Evolutionary conservation across 768 basidiomycete species (phyloP).

Genomic region (Kwoniella pini): DNA sequence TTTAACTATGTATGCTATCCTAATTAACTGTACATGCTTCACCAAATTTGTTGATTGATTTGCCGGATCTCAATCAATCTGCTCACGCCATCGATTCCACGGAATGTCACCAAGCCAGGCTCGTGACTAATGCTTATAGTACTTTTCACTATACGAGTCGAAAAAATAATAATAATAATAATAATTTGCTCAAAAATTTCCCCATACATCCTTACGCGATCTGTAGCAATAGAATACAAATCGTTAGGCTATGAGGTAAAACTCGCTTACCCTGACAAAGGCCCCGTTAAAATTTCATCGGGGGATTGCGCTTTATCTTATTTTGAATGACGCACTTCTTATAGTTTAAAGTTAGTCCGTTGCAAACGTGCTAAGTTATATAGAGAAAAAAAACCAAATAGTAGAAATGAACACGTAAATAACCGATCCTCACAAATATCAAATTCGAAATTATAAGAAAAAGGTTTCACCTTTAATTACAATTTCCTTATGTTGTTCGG

Average conservation of each 20-base stretch:
- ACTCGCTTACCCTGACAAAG: neutral
- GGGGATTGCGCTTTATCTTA: neutral
- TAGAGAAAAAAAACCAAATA: too few species aligned
- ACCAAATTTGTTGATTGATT: neutral
- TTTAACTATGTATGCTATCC: too few species aligned
- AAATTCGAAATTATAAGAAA: too few species aligned
- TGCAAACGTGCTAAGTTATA: too few species aligned
- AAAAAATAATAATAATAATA: neutral
- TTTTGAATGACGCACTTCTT: neutral
- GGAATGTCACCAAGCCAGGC: too few species aligned
- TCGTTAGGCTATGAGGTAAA: neutral
- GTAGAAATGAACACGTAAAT: neutral
- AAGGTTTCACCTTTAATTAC: too few species aligned
- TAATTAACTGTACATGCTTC: too few species aligned
- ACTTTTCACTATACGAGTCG: too few species aligned
- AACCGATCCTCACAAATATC: too few species aligned
- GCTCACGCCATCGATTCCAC: constrained; percentile 7
- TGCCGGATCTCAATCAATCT: too few species aligned
- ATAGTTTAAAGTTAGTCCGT: neutral
- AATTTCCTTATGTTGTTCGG: too few species aligned
- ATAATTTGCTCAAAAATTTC: neutral
- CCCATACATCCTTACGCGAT: neutral
- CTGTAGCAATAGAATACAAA: neutral
- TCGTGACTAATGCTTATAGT: too few species aligned
- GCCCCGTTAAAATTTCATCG: neutral